phyloP scores from a whole-genome alignment of 148 eudicot species.

The Amaranthus hypochondriacus region DNA sequence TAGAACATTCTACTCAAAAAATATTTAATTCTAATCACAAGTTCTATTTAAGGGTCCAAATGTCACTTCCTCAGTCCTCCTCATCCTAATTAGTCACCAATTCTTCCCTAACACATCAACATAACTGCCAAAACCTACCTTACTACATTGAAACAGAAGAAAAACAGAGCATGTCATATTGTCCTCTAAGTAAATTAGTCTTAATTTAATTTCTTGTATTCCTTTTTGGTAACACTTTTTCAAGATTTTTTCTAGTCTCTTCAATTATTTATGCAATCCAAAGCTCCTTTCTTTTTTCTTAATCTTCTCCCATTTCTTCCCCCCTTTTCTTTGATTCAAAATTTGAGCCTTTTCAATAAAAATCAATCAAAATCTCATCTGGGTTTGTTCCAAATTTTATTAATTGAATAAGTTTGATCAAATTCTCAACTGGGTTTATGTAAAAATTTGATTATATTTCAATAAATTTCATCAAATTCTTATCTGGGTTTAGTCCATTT shows the following conservation, averaged over 20 bases:
- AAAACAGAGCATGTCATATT: slow-evolving; percentile 21
- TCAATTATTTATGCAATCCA: slow-evolving; percentile 1
- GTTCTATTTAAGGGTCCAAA: slow-evolving; percentile 25
- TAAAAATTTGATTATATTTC: too few species aligned
- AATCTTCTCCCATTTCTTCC: not conserved
- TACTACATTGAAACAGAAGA: slow-evolving; percentile 13
- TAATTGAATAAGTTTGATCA: not conserved
- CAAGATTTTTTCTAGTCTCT: not conserved
- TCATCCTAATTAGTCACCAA: slow-evolving; percentile 4
- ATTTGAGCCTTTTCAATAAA: not conserved
- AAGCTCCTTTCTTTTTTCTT: not conserved
- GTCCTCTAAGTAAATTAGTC: slow-evolving; percentile 4
- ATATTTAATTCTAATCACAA: not conserved
- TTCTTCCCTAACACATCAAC: slow-evolving; percentile 2
- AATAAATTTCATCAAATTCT: not conserved
- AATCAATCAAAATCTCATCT: slow-evolving; percentile 9
- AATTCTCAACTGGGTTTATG: slow-evolving; percentile 6
- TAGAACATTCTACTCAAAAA: slow-evolving; percentile 31
- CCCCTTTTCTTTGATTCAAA: not conserved
- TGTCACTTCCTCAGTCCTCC: not conserved
- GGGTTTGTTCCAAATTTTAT: not conserved
- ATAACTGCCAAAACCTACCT: slow-evolving; percentile 31
- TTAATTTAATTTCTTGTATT: slow-evolving; percentile 1
- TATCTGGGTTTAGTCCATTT: not conserved
- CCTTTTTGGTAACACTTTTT: not conserved